Percentiles rank a stretch among this genome's conserved stretches.
phyloP scores from a whole-genome alignment of 139 green algal species.

The Chlamydomonas sphaeroides region DNA sequence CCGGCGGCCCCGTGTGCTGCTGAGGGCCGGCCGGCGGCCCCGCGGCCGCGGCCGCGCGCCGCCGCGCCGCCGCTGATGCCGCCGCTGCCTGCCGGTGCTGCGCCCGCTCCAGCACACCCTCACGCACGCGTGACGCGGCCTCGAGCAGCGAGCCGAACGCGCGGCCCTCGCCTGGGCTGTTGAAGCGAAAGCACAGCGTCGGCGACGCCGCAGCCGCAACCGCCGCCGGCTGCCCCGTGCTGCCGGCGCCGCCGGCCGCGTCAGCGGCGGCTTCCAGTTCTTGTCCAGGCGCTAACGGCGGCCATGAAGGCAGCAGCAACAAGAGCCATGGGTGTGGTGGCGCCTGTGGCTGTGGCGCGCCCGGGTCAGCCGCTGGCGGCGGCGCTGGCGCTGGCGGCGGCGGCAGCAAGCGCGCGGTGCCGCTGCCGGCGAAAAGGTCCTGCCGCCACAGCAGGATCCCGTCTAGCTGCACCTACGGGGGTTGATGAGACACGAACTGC shows the following conservation, averaged over 20 bases:
- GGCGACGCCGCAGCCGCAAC: conserved; percentile 18
- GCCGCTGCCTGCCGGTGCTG: not conserved
- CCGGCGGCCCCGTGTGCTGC: too few relatives aligned
- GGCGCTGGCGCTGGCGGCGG: not conserved
- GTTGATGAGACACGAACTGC: too few relatives aligned
- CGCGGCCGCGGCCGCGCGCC: not conserved
- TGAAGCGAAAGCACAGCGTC: conserved; percentile 23
- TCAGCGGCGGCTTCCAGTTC: too few relatives aligned
- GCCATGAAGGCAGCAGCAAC: conserved; percentile 31
- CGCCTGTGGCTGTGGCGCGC: too few relatives aligned
- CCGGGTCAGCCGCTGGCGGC: not conserved
- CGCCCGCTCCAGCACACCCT: not conserved
- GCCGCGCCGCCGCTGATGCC: not conserved
- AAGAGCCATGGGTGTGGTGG: not conserved
- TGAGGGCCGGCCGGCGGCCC: too few relatives aligned
- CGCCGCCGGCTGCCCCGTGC: too few relatives aligned
- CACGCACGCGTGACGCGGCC: not conserved
- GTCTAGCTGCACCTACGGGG: conserved; percentile 4
- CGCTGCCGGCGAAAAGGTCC: conserved; percentile 9
- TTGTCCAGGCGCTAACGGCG: too few relatives aligned
- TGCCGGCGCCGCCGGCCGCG: too few relatives aligned
- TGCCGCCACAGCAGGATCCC: not conserved
- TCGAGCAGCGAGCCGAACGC: conserved; percentile 22
- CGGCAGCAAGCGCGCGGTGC: not conserved
- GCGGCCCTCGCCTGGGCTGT: conserved; percentile 4